Conservation (phyloP, 257 asterid genomes). For the Salvia splendens region DNA sequence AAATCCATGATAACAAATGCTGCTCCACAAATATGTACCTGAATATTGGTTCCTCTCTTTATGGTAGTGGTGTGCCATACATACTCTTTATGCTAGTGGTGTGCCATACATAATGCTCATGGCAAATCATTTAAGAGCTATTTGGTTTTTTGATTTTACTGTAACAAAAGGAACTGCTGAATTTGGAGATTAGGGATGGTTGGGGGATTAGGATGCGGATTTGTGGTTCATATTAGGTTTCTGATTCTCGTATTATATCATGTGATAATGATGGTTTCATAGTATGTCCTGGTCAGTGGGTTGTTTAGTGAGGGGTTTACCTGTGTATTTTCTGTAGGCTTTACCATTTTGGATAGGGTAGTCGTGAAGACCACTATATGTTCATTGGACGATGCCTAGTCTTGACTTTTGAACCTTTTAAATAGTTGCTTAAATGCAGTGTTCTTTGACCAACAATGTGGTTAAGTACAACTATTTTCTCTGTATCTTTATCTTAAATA, state of each 20-base stretch:
- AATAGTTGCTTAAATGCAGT: constrained; percentile 13
- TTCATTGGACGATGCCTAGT: constrained; percentile 15
- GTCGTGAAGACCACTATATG: background rate
- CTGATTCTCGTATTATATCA: background rate
- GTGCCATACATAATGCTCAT: no score
- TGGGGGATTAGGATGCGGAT: constrained; percentile 1
- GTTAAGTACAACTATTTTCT: constrained; percentile 18
- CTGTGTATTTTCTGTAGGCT: background rate
- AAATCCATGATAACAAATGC: no score
- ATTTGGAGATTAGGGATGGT: no score
- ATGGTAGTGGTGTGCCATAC: no score
- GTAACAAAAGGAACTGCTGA: no score
- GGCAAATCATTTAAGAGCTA: no score
- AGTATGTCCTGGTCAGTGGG: background rate
- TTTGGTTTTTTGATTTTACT: no score
- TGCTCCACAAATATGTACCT: no score
- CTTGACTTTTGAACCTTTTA: constrained; percentile 12
- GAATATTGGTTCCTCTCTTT: no score
- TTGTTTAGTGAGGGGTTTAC: background rate
- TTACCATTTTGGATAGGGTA: constrained; percentile 4
- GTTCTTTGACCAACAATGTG: constrained; percentile 16
- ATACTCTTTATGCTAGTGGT: no score
- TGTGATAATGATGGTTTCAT: constrained; percentile 4
- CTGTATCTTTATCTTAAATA: constrained; percentile 20
- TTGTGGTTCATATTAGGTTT: background rate